These are phyloP conservation scores for Fusarium oligoseptatum DNA, from an alignment of 2,329 filamentous ascomycete species.

Conservation along the genomic window DNA sequence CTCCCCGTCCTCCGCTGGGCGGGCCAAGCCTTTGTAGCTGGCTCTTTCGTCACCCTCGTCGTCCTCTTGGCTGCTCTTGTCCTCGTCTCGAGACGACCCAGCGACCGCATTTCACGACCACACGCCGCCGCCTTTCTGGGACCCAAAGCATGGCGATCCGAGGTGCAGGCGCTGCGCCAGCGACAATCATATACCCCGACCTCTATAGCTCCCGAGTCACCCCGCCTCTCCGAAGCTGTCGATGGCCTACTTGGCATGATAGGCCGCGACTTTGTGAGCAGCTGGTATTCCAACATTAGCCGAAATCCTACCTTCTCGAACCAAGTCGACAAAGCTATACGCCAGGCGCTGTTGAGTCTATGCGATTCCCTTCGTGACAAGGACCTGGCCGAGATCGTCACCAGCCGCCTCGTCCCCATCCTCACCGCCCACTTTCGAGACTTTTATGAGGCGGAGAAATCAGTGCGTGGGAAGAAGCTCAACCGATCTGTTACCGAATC, in stretches of 20 bases:
- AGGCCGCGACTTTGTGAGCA: constrained; percentile 84
- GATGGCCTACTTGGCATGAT: constrained; percentile 84
- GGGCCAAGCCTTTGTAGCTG: constrained; percentile 84
- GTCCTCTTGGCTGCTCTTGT: constrained; percentile 71
- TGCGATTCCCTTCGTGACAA: constrained; percentile 79
- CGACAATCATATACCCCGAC: constrained; percentile 76
- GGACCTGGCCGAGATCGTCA: constrained; percentile 87
- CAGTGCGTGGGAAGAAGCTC: constrained; percentile 87
- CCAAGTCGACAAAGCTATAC: constrained; percentile 85
- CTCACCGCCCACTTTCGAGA: constrained; percentile 90
- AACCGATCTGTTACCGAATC: constrained; percentile 94
- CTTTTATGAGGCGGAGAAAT: constrained; percentile 90
- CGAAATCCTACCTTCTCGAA: constrained; percentile 83
- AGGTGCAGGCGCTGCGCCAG: constrained; percentile 74
- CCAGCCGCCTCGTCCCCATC: constrained; percentile 87
- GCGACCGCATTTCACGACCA: constrained; percentile 56
- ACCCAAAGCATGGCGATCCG: constrained; percentile 75
- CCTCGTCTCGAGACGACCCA: constrained; percentile 63
- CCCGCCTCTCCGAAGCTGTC: constrained; percentile 82
- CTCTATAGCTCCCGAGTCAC: constrained; percentile 81
- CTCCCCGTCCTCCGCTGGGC: constrained; percentile 85
- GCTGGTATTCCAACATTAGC: constrained; percentile 92
- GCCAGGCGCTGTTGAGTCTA: constrained; percentile 78
- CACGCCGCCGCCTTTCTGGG: constrained; percentile 71
- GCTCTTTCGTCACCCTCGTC: constrained; percentile 69